These are phyloP conservation scores for Canna indica DNA, from an alignment of 176 grass and related monocot species.

Conservation along the genomic window DNA sequence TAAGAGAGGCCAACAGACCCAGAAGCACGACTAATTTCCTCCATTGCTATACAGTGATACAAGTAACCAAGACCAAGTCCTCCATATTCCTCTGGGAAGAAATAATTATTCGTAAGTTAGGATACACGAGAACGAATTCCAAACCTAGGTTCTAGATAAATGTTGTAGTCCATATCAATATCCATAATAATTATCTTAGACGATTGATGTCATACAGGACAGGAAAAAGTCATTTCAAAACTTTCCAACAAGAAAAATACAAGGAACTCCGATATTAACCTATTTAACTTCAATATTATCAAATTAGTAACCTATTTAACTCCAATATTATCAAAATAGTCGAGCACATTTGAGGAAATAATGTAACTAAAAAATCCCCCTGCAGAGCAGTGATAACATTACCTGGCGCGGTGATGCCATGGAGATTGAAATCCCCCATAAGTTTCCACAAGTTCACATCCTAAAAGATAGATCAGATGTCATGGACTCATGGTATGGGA, in stretches of 20 bases:
- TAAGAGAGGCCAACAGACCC: slow-evolving; percentile 94
- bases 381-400: not conserved
- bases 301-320: too few relatives aligned
- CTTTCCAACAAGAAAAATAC: not conserved
- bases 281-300: too few relatives aligned
- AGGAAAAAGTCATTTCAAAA: too few relatives aligned
- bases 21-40: slow-evolving; percentile 87
- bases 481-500: not conserved
- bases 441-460: slow-evolving; percentile 79
- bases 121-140: too few relatives aligned
- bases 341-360: not conserved
- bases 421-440: slow-evolving; percentile 95
- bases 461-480: slow-evolving; percentile 23
- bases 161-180: too few relatives aligned
- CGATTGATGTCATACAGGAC: too few relatives aligned
- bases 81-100: slow-evolving; percentile 65
- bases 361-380: not conserved
- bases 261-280: not conserved
- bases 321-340: too few relatives aligned
- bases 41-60: slow-evolving; percentile 99
- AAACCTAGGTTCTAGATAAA: too few relatives aligned
- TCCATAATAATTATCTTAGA: too few relatives aligned
- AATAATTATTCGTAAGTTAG: slow-evolving; percentile 3
- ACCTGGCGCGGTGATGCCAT: slow-evolving; percentile 83
- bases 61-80: slow-evolving; percentile 79